Evolutionary conservation across 352 stramenopile genomes (phyloP).

Genomic region (Phytophthora syringae): DNA sequence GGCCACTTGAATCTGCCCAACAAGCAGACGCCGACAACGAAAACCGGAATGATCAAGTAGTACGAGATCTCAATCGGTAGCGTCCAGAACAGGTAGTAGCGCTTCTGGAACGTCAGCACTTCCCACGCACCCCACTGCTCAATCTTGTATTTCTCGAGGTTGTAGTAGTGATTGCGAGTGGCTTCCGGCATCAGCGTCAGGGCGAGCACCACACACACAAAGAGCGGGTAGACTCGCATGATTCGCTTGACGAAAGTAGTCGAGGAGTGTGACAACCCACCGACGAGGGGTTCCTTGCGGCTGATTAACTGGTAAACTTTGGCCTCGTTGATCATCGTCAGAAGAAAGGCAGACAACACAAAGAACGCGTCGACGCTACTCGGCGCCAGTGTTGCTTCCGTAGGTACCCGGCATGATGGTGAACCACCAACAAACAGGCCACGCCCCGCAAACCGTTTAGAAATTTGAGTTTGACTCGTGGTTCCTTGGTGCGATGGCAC

Average conservation of each 20-base stretch:
- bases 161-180: constrained; percentile 12
- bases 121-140: neutral
- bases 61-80: constrained; percentile 49
- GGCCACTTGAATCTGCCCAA: constrained; percentile 7
- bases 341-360: constrained; percentile 38
- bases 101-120: constrained; percentile 10
- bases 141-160: constrained; percentile 10
- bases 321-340: constrained; percentile 31
- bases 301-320: constrained; percentile 8
- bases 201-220: neutral
- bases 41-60: constrained; percentile 45
- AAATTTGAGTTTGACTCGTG: constrained; percentile 10
- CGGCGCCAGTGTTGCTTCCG: constrained; percentile 11
- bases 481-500: neutral
- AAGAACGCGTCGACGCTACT: constrained; percentile 36
- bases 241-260: constrained; percentile 16
- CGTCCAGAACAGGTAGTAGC: constrained; percentile 53
- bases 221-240: constrained; percentile 6
- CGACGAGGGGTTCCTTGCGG: neutral
- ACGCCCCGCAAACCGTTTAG: constrained; percentile 25
- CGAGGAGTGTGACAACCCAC: constrained; percentile 1
- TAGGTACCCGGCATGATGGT: constrained; percentile 16
- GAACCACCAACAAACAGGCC: constrained; percentile 24
- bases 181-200: constrained; percentile 6
- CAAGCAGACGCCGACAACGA: constrained; percentile 19